phyloP scores from a whole-genome alignment of 2,329 filamentous ascomycete species.

The Colletotrichum liaoningense region DNA sequence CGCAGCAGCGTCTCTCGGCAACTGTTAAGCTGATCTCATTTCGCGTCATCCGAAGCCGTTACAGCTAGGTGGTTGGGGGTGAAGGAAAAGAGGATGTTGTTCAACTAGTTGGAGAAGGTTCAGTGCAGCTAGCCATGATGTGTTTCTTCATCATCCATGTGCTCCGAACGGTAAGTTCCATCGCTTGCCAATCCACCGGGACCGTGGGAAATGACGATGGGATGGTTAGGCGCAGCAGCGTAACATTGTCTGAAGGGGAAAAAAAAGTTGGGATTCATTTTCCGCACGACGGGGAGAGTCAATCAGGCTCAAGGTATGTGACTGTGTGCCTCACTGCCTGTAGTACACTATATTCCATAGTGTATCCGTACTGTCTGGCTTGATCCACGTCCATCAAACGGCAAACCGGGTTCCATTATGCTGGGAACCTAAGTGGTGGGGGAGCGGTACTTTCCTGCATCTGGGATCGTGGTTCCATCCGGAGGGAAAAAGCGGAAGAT shows the following conservation, averaged over 20 bases:
- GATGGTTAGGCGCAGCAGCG: background rate
- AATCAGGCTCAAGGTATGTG: background rate
- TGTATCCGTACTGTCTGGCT: background rate
- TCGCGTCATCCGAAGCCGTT: slow-evolving; percentile 12
- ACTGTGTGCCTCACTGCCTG: no score
- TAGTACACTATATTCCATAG: no score
- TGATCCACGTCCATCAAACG: background rate
- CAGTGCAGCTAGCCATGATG: background rate
- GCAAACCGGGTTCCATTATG: slow-evolving; percentile 9
- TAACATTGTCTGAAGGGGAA: background rate
- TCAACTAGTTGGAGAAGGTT: background rate
- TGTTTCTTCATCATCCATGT: background rate
- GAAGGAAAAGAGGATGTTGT: background rate
- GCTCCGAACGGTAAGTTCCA: slow-evolving; percentile 4
- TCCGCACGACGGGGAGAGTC: background rate
- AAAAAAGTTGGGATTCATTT: background rate
- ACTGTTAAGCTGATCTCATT: slow-evolving; percentile 5
- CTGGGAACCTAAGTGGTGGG: slow-evolving; percentile 13
- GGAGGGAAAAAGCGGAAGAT: slow-evolving; percentile 17
- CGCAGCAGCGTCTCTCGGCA: background rate
- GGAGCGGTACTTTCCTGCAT: slow-evolving; percentile 1
- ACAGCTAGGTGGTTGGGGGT: background rate
- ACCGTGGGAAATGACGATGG: slow-evolving; percentile 5
- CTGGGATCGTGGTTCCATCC: slow-evolving; percentile 11
- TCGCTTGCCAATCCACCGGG: slow-evolving; percentile 6